Evolutionary conservation across 768 basidiomycete species (phyloP).

Genomic region (Xerocomus spinulosus): DNA sequence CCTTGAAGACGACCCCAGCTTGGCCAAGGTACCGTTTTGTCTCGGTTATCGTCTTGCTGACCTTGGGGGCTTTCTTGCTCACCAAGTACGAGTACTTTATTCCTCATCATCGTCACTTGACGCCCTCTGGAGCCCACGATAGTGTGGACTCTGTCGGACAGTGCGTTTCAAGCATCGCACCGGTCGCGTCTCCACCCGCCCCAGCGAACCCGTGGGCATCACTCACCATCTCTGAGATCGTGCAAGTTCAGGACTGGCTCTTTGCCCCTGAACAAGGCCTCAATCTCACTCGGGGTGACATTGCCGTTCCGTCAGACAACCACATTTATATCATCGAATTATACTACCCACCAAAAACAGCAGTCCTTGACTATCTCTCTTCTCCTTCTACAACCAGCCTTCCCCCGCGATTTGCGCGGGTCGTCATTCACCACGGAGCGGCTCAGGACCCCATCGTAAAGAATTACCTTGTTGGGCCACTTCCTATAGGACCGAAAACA

Average conservation of each 20-base stretch:
- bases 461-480: slow-evolving; percentile 57
- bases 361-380: slow-evolving; percentile 44
- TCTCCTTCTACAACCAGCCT: slow-evolving; percentile 21
- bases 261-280: slow-evolving; percentile 36
- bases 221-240: slow-evolving; percentile 42
- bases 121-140: background rate
- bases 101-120: background rate
- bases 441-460: slow-evolving; percentile 38
- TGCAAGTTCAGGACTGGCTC: slow-evolving; percentile 45
- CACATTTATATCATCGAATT: slow-evolving; percentile 47
- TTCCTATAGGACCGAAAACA: slow-evolving; percentile 42
- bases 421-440: slow-evolving; percentile 49
- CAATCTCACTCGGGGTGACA: slow-evolving; percentile 42
- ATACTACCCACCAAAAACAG: slow-evolving; percentile 45
- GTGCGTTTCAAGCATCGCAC: slow-evolving; percentile 33
- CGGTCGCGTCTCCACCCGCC: slow-evolving; percentile 37
- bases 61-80: slow-evolving; percentile 10
- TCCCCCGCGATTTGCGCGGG: slow-evolving; percentile 43
- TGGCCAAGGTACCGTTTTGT: slow-evolving; percentile 12
- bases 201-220: slow-evolving; percentile 50
- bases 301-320: slow-evolving; percentile 43
- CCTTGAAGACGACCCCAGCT: background rate
- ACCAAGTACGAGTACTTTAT: slow-evolving; percentile 4
- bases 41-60: slow-evolving; percentile 12
- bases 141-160: slow-evolving; percentile 21